Base-by-base conservation (phyloP, 148 eudicot genomes). In the Agrostemma githago region DNA sequence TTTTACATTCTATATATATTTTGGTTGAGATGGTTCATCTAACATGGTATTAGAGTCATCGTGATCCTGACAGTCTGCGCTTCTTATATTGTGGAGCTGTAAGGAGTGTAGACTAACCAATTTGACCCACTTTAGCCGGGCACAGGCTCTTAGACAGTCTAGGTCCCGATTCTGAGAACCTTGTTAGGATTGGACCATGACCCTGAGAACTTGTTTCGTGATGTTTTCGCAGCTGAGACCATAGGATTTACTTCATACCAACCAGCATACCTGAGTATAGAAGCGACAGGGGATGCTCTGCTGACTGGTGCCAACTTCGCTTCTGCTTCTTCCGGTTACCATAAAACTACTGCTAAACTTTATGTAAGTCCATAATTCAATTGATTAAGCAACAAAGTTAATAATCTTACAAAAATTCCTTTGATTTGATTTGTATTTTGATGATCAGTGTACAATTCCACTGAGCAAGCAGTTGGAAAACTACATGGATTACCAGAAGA, bases 261-360 rank as follows among this genome's bases (percentile, higher is more conserved):
- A 79, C 85, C 80, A 46, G 83, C 96, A 59, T 88, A 88, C 76
- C 85, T 79, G 8, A 83, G 89, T 84, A 67, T 71, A 79, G 81
- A 88, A 15, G 89, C 90, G 21, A 82, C 67, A 42, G 88, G 88
- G 3, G 77, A 79, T 16, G 79, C 79, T 75, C 80, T 86, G 20
- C 56, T 88, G 71, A 81, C 79, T 56, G 96, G 96, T 74, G 89
- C 89, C 70, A 90, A 90, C 77, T 90, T 90, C 17, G 96, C 96
- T 6, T 90, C 96, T 7, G 96, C 86, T 34, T 84, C 90, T 65
- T 88, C 96, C 34, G 96, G 96, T 39, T 90, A 90, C 71, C 86
- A 90, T 66, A 88, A 83, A 57, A 70, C 72, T 51, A 90, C 96
- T 8, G 84, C 96, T 0, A 74, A 83, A 59, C 71, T 90, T 48